A percentile compares a stretch with the other conserved stretches of the same genome.
phyloP scores from a whole-genome alignment of 805 yeast genomes.

The Barnettozyma siamensis region DNA sequence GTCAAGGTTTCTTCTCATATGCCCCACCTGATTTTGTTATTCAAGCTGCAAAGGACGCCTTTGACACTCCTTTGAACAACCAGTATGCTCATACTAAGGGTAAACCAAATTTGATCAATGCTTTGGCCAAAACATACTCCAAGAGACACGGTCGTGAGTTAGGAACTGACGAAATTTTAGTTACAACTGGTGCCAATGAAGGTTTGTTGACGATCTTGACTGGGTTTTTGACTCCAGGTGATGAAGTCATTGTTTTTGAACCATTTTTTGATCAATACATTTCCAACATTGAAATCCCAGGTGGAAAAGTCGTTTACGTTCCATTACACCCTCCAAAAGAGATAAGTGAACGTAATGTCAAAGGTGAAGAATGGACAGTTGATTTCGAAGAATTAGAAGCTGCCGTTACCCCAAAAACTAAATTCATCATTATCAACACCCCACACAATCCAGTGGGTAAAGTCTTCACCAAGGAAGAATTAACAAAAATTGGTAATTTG shows the following conservation, averaged over 20 bases:
- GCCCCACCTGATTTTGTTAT: constrained; percentile 93
- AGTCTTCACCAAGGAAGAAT: constrained; percentile 71
- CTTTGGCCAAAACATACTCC: constrained; percentile 67
- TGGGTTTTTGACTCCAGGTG: constrained; percentile 81
- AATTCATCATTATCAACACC: constrained; percentile 80
- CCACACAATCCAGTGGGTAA: constrained; percentile 98
- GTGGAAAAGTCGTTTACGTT: constrained; percentile 86
- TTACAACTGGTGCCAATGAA: constrained; percentile 97
- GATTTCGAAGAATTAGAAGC: constrained; percentile 72
- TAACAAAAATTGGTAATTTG: constrained; percentile 66
- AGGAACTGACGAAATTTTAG: constrained; percentile 57
- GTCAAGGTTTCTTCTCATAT: constrained; percentile 96
- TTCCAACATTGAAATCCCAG: constrained; percentile 87
- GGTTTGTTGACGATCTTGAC: constrained; percentile 83
- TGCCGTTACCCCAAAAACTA: constrained; percentile 71
- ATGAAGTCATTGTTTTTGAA: constrained; percentile 93
- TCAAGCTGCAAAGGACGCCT: constrained; percentile 71
- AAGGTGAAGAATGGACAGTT: constrained; percentile 83
- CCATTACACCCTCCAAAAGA: constrained; percentile 80
- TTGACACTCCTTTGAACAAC: constrained; percentile 68
- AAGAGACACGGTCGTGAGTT: constrained; percentile 56
- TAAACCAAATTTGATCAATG: constrained; percentile 65
- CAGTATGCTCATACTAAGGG: constrained; percentile 94
- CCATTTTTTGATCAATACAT: constrained; percentile 98
- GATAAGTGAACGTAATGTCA: constrained; percentile 53